phyloP scores from a whole-genome alignment of 2,329 filamentous ascomycete genomes.

The Cadophora luteo-olivacea region DNA sequence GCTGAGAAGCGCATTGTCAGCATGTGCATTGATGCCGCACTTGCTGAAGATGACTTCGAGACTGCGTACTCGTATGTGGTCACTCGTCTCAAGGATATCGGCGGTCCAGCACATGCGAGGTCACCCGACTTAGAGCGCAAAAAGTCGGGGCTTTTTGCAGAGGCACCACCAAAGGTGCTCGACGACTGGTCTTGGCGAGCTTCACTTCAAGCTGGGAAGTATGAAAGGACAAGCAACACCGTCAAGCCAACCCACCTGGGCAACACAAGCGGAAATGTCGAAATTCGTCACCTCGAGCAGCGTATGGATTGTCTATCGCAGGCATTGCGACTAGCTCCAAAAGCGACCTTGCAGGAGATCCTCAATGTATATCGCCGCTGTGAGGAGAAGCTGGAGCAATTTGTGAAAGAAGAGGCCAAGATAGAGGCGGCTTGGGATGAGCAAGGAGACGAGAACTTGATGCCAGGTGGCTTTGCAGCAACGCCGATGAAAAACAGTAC shows the following conservation, averaged over 20 bases:
- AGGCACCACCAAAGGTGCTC: conserved; percentile 37
- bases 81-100: conserved; percentile 63
- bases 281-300: conserved; percentile 78
- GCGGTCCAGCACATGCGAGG: conserved; percentile 40
- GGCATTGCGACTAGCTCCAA: conserved; percentile 76
- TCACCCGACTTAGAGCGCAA: conserved; percentile 33
- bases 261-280: conserved; percentile 62
- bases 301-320: conserved; percentile 81
- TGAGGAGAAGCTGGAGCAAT: conserved; percentile 75
- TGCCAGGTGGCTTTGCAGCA: conserved; percentile 61
- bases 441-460: conserved; percentile 61
- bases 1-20: conserved; percentile 74
- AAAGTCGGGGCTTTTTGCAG: conserved; percentile 37
- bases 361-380: conserved; percentile 77
- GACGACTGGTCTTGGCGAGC: conserved; percentile 82
- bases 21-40: conserved; percentile 80
- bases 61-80: conserved; percentile 86
- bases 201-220: conserved; percentile 78
- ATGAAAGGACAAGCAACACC: conserved; percentile 63
- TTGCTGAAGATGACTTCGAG: conserved; percentile 81
- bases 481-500: conserved; percentile 45
- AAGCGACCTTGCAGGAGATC: conserved; percentile 74
- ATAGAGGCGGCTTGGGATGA: conserved; percentile 76
- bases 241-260: conserved; percentile 64
- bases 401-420: conserved; percentile 70